phyloP scores from a whole-genome alignment of 768 basidiomycete genomes.

The Pleurotus salmoneostramineus region DNA sequence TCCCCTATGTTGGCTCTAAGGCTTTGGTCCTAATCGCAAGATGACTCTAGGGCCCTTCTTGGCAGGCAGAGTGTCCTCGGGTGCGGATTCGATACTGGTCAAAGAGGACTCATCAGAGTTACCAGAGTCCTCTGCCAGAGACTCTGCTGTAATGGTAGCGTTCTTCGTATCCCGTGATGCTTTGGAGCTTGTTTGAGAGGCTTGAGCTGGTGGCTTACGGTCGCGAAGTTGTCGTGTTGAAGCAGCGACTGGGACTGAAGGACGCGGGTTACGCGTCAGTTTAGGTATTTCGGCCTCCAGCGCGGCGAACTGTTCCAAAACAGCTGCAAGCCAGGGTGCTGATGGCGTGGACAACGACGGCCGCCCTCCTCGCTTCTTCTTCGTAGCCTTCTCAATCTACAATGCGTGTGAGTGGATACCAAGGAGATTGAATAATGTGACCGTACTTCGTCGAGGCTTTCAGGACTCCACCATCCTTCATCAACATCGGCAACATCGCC shows the following conservation, averaged over 20 bases:
- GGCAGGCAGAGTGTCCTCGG: not conserved
- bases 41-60: conserved; percentile 30
- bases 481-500: conserved; percentile 33
- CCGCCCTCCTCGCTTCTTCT: conserved; percentile 55
- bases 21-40: conserved; percentile 23
- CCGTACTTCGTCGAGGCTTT: conserved; percentile 55
- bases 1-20: not conserved
- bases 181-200: no score
- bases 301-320: conserved; percentile 42
- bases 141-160: not conserved
- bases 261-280: conserved; percentile 17
- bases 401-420: not conserved
- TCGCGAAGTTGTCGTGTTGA: conserved; percentile 49
- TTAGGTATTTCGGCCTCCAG: conserved; percentile 29
- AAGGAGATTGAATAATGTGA: not conserved
- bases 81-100: not conserved
- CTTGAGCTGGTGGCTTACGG: conserved; percentile 25
- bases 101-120: not conserved
- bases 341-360: conserved; percentile 28
- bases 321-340: conserved; percentile 61
- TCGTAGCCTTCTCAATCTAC: conserved; percentile 63
- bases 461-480: conserved; percentile 60
- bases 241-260: conserved; percentile 22
- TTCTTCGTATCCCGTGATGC: conserved; percentile 10
- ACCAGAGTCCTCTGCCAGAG: conserved; percentile 24